Evolutionary conservation across 208 protist genomes (phyloP), one percentile per base, ranked within the genome.

Genomic region (Leishmania mexicana): DNA sequence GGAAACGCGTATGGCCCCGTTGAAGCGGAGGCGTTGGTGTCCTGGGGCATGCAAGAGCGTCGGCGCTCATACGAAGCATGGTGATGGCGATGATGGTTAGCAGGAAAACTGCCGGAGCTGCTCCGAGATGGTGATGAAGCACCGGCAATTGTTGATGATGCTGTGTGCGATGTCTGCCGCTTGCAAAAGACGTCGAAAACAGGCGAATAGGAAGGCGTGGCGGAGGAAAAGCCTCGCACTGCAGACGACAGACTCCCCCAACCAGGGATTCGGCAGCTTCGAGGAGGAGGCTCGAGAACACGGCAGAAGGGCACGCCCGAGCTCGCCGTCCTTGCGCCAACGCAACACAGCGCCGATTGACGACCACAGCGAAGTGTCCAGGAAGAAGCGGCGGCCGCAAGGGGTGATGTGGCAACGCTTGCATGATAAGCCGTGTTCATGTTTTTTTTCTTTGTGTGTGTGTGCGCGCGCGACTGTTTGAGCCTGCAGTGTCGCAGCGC

Each of bases 1-100:
- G 90, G 90, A 72, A 93, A 90, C 38, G 21, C 24, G 45, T 90
- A 93, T 2, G 74, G 35, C 38, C 40, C 74, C 74, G 74, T 53
- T 5, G 68, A 38, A 53, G 2, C 68, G 21, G 68, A 73, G 42
- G 42, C 42, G 1, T 6, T 7, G 8, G 21, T 35, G 42, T 6
- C 42, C 2, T 15, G 68, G 0, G 42, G 42, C 7, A 11, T n/a
- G 8, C 47, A 51, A 28, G 68, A 28, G n/a, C 68, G 21, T 51
- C 15, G 72, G 17, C 4, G 31, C 28, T 28, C 17, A 74, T 24
- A 10, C 24, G 11, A 3, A 65, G 54, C 42, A 47, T 53, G 71
- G 13, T 6, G 21, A n/a, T 19, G 45, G n/a, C 21, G 1, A 47
- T 47, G 2, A 51, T 24, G 8, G 19, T 35, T 8, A 42, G 24